A percentile compares a stretch with the other conserved stretches of the same genome.
Evolutionary conservation across 257 asterid species (phyloP).

Genomic region (Buddleja alternifolia): DNA sequence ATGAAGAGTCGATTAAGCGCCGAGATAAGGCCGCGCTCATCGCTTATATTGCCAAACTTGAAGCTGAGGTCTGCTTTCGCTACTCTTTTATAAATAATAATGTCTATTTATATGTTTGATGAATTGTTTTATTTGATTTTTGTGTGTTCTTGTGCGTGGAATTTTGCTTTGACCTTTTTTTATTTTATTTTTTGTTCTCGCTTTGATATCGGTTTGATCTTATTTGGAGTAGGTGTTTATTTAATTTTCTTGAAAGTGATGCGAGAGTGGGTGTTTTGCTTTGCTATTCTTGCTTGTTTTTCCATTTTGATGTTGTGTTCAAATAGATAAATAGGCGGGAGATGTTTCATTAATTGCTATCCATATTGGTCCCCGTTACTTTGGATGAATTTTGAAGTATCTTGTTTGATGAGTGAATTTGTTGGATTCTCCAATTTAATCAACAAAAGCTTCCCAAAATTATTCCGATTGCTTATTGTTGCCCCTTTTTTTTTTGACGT

Average conservation of each 20-base stretch:
- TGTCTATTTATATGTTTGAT: constrained; percentile 13
- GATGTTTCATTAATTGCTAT: constrained; percentile 27
- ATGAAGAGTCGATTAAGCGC: constrained; percentile 89
- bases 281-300: constrained; percentile 3
- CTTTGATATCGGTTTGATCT: no score
- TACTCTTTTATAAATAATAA: background rate
- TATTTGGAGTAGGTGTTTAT: background rate
- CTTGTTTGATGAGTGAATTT: background rate
- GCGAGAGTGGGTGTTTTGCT: constrained; percentile 1
- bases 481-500: constrained; percentile 18
- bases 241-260: background rate
- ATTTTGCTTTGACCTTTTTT: constrained; percentile 14
- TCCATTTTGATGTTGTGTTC: constrained; percentile 10
- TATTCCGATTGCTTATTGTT: constrained; percentile 1
- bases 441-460: background rate
- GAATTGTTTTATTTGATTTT: background rate
- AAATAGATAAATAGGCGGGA: constrained; percentile 21
- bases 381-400: background rate
- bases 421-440: constrained; percentile 6
- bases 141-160: constrained; percentile 5
- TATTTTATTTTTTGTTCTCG: no score
- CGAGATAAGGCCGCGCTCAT: constrained; percentile 91
- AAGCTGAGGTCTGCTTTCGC: constrained; percentile 66
- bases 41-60: constrained; percentile 85
- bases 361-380: constrained; percentile 22